Conservation (phyloP, 1,284 basidiomycete genomes). For the Agroathelia rolfsii region DNA sequence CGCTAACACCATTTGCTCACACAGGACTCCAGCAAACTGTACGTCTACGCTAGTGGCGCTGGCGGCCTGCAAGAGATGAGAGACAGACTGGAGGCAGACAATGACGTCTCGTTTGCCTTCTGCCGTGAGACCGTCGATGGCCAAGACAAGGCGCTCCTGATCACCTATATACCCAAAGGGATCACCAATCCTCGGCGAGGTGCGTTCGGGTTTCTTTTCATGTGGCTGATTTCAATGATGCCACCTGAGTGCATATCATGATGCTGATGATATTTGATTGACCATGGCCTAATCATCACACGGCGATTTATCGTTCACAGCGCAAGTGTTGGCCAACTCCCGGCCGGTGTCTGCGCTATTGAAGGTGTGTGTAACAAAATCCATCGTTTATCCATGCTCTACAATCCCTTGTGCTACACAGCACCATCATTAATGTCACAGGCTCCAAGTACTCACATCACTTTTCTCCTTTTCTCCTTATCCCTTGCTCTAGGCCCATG, state of each 20-base stretch:
- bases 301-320: slow-evolving; percentile 20
- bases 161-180: slow-evolving; percentile 31
- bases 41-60: slow-evolving; percentile 27
- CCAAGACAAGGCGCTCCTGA: slow-evolving; percentile 26
- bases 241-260: too few species aligned
- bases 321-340: slow-evolving; percentile 34
- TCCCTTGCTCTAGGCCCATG: slow-evolving; percentile 21
- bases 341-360: slow-evolving; percentile 32
- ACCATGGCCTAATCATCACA: background rate
- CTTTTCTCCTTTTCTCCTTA: slow-evolving; percentile 26
- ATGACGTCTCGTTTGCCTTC: slow-evolving; percentile 31
- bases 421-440: slow-evolving; percentile 31
- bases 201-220: slow-evolving; percentile 17
- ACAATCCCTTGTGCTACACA: slow-evolving; percentile 15
- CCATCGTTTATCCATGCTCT: slow-evolving; percentile 20
- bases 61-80: slow-evolving; percentile 34
- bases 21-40: too few species aligned
- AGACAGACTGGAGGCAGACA: slow-evolving; percentile 24
- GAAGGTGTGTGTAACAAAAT: slow-evolving; percentile 24
- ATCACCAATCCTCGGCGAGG: slow-evolving; percentile 31
- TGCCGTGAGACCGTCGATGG: slow-evolving; percentile 27
- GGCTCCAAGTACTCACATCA: slow-evolving; percentile 29
- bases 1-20: too few species aligned
- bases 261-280: too few species aligned
- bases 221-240: too few species aligned